Conservation (phyloP, 228 moss, liverwort and hornwort genomes). For the Sphagnum fallax region DNA sequence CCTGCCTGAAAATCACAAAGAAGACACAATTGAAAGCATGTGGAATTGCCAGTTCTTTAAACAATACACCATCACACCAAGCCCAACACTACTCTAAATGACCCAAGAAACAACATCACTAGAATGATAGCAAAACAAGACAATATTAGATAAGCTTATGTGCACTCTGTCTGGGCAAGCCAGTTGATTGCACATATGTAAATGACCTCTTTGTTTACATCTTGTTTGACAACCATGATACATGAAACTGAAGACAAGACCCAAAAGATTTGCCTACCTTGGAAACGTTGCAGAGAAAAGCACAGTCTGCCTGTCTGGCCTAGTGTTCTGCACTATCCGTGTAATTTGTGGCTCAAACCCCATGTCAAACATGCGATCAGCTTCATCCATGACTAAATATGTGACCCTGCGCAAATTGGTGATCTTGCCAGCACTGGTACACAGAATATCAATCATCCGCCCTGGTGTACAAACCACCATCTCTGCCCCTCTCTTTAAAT, state of each 20-base stretch:
- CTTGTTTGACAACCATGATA: too few relatives aligned
- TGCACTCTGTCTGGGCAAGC: too few relatives aligned
- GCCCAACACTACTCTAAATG: too few relatives aligned
- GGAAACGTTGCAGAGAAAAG: conserved; percentile 99
- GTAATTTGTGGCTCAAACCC: conserved; percentile 99
- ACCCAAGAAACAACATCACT: too few relatives aligned
- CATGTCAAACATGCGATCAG: conserved; percentile 99
- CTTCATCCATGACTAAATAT: conserved; percentile 99
- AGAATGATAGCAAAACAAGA: too few relatives aligned
- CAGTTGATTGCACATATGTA: too few relatives aligned
- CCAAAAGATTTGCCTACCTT: conserved; percentile 8
- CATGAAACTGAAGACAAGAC: too few relatives aligned
- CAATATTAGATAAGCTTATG: too few relatives aligned
- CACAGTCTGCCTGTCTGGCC: conserved; percentile 95
- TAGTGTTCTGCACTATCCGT: conserved; percentile 91
- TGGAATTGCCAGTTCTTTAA: too few relatives aligned
- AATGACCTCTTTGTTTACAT: too few relatives aligned
- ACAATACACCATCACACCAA: too few relatives aligned
- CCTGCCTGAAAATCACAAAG: conserved; percentile 47
- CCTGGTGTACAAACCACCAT: conserved; percentile 99
- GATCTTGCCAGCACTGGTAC: conserved; percentile 95
- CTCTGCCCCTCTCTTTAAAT: conserved; percentile 90
- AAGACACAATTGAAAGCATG: background rate
- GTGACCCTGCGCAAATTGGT: conserved; percentile 93
- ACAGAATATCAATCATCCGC: conserved; percentile 95